A percentile compares a stretch with the other conserved stretches of the same genome.
Conservation (phyloP, 495 filamentous ascomycete genomes). For the Elaphomyces granulatus region DNA sequence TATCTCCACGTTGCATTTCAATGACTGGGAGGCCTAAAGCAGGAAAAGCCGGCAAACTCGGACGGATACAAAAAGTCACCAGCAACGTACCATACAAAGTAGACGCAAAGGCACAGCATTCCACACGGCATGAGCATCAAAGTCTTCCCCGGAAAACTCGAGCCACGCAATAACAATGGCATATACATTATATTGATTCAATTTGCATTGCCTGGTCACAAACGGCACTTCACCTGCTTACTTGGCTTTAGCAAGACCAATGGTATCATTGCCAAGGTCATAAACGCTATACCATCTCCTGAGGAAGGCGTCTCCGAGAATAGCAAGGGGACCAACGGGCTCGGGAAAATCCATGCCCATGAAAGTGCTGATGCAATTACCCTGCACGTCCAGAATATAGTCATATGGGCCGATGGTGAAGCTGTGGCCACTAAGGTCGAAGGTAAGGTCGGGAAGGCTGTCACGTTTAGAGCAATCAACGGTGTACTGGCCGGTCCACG, state of each 20-base stretch:
- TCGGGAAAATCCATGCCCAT: constrained; percentile 97
- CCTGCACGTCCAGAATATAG: constrained; percentile 92
- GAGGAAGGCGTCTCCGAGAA: constrained; percentile 96
- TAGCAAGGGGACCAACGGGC: constrained; percentile 82
- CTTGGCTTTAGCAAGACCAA: constrained; percentile 80
- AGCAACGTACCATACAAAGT: too few relatives aligned
- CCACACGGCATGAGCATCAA: too few relatives aligned
- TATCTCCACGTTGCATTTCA: too few relatives aligned
- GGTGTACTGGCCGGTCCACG: constrained; percentile 86
- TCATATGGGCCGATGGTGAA: constrained; percentile 82
- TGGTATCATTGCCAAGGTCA: constrained; percentile 67
- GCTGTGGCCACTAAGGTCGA: constrained; percentile 74
- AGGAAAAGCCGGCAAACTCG: too few relatives aligned
- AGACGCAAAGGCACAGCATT: too few relatives aligned
- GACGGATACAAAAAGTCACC: too few relatives aligned
- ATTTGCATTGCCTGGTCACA: too few relatives aligned
- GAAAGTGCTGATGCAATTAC: constrained; percentile 92
- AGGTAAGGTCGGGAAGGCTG: constrained; percentile 72
- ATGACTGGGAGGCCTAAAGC: too few relatives aligned
- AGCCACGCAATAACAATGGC: too few relatives aligned
- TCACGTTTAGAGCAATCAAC: constrained; percentile 79
- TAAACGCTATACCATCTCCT: constrained; percentile 96
- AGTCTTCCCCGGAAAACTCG: too few relatives aligned
- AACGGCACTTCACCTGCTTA: too few relatives aligned
- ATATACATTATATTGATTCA: too few relatives aligned